phyloP scores from a whole-genome alignment of 2,329 filamentous ascomycete genomes.

The Diatrype stigma region DNA sequence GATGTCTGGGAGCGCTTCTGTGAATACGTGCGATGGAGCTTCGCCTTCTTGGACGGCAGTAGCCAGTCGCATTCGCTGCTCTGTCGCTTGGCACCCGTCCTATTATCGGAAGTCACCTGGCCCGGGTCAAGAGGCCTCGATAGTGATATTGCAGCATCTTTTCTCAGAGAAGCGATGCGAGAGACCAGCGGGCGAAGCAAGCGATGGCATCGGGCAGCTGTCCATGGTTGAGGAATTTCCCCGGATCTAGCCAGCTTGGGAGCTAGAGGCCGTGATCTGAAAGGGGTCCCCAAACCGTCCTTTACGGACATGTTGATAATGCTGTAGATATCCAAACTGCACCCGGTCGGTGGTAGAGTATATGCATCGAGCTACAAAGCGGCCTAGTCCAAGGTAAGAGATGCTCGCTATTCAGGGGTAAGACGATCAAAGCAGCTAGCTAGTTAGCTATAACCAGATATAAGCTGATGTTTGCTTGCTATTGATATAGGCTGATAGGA shows the following conservation, averaged over 20 bases:
- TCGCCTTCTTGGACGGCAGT: constrained; percentile 20
- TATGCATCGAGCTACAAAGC: too few relatives aligned
- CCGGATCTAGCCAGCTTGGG: constrained; percentile 11
- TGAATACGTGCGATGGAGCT: constrained; percentile 26
- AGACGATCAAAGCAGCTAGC: too few relatives aligned
- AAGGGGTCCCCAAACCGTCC: constrained; percentile 13
- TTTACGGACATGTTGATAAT: not conserved
- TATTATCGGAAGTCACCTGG: constrained; percentile 5
- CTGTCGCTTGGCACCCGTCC: constrained; percentile 6
- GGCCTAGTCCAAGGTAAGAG: not conserved
- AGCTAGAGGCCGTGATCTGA: constrained; percentile 14
- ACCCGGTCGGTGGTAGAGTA: too few relatives aligned
- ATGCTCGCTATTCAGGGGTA: not conserved
- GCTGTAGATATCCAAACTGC: not conserved
- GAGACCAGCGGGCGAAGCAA: constrained; percentile 39
- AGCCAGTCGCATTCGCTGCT: constrained; percentile 17
- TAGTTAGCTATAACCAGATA: too few relatives aligned
- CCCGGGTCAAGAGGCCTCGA: constrained; percentile 1
- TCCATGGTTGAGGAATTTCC: constrained; percentile 30
- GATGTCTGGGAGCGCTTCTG: constrained; percentile 14
- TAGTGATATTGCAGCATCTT: constrained; percentile 21
- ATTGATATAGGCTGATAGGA: too few relatives aligned
- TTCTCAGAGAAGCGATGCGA: constrained; percentile 35
- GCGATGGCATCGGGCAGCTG: constrained; percentile 38
- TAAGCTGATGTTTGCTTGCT: too few relatives aligned